Base-by-base conservation (phyloP, 2,329 filamentous ascomycete genomes). In the Fusarium redolens region DNA sequence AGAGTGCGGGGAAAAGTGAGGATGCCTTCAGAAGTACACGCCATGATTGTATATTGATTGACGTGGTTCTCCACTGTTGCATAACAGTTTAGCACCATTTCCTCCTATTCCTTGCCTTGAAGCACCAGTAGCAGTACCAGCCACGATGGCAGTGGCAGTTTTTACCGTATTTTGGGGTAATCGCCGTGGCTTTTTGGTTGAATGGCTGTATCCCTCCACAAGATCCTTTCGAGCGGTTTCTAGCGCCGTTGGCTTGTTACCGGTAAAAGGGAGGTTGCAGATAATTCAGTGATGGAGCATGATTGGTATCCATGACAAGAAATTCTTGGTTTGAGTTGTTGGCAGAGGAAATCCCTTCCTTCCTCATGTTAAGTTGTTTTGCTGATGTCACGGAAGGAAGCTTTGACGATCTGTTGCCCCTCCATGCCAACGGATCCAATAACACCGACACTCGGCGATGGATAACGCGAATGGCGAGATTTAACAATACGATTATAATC, bases 201-300 rank as follows among this genome's bases (percentile, higher is more conserved):
- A 33, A 30, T 51, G 58, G 44, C 33, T 20, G 28, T 50, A 62
- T 71, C 33, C 62, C 35, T 56, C 62, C 51, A 64, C 61, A 61
- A 68, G 65, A 67, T 78, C 77, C 77, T 65, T 79, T 79, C 71
- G 77, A 78, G 77, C 76, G 77, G 78, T 68, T 48, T 25, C 61
- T 65, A 61, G 64, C 61, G 71, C 41, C 44, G 61, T 77, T 76
- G 73, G 61, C 61, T 72, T 48, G 55, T 59, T 60, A 65, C 66
- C 72, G 76, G 75, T 60, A 66, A 73, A 76, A 78, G 69, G 77
- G 76, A 77, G 72, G 61, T 75, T 72, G 73, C 69, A 73, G 65
- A 67, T 38, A 44, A 44, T 50, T 63, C 58, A 38, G 51, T 18
- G 30, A 44, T 28, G 57, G 33, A 54, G 12, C 48, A 20, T 68